Base-by-base conservation (phyloP, 179 eudicot species). In the Beta lomatogona region DNA sequence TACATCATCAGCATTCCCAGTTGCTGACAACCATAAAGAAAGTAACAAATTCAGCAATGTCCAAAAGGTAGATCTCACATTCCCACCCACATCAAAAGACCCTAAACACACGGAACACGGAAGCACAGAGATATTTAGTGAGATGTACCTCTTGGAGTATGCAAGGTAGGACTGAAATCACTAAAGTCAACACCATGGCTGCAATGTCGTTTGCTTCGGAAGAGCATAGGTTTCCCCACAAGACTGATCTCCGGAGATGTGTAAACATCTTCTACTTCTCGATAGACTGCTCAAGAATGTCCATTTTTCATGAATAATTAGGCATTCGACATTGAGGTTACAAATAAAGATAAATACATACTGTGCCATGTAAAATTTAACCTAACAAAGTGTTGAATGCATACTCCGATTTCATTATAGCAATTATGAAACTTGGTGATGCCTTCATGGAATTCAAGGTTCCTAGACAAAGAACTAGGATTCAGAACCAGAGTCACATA, bases 91-190 rank as follows among this genome's bases (percentile, higher is more conserved):
- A 76, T 16, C 44, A 60, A 54, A 75, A 68, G 83, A 87, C 48
- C 58, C 46, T 12, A 69, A 36, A 69, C 79, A 59, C 4, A 53
- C 67, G 79, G 57, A 71, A 66, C 4, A 46, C 72, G 77, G 57
- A 71, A 58, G 54, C 36, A 25, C 4, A 21, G 55, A 58, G 13
- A 15, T 73, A 59, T 52, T 61, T 3, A 70, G 60, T 31, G 58
- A 54, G 58, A 25, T 13, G 31, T 86, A 86, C 94, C 92, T 85
- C 84, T 77, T 48, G 89, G 86, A 76, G 88, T 80, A 69, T 69
- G 79, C 70, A 88, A 64, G 61, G 83, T 73, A 58, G 89, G 88
- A 87, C 87, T 88, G 77, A 77, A 22, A 64, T 82, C 84, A 78
- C 67, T 76, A 69, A 67, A 36, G 70, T 85, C 77, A 66, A 79